phyloP scores from a whole-genome alignment of 2,329 filamentous ascomycete species.

The Penicillium sp. region DNA sequence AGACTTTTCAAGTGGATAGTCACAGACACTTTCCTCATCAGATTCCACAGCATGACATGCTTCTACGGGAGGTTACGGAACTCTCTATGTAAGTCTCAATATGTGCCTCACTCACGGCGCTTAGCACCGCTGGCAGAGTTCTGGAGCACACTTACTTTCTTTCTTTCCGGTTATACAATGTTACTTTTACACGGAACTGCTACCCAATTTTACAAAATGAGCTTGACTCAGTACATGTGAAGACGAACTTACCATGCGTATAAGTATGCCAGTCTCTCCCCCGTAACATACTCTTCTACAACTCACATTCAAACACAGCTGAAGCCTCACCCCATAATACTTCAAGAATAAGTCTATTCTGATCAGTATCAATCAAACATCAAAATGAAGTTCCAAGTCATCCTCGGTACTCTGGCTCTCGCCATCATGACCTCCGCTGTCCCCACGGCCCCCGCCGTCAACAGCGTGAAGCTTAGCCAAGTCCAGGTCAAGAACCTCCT shows the following conservation, averaged over 20 bases:
- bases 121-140: neutral
- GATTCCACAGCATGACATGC: neutral
- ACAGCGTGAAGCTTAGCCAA: constrained; percentile 1
- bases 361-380: neutral
- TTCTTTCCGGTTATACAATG: neutral
- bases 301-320: neutral
- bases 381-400: constrained; percentile 13
- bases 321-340: neutral
- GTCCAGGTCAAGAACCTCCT: constrained; percentile 8
- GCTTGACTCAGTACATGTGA: neutral
- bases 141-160: neutral
- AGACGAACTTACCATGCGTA: neutral
- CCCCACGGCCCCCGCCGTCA: neutral
- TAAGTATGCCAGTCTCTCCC: neutral
- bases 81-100: neutral
- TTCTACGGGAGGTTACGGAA: neutral
- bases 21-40: neutral
- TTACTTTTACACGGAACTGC: neutral
- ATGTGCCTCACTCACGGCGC: neutral
- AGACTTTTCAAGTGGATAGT: neutral
- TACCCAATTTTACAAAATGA: neutral
- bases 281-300: neutral
- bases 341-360: neutral
- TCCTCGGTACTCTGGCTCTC: constrained; percentile 7
- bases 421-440: constrained; percentile 6